Conservation (phyloP, 345 rosid genomes). For the Pistacia integerrima region DNA sequence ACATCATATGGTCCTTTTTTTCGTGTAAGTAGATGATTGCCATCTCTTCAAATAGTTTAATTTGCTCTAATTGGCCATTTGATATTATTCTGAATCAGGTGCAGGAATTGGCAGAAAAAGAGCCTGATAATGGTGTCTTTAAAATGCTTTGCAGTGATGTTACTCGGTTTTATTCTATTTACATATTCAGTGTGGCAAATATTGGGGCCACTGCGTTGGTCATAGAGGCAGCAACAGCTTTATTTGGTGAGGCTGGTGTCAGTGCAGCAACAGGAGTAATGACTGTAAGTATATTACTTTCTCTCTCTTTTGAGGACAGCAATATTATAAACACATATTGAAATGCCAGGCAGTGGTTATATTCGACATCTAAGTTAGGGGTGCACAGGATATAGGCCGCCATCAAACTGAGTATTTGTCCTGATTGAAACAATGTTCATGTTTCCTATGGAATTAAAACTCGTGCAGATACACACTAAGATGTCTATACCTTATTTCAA, state of each 20-base stretch:
- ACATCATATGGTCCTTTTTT: not conserved
- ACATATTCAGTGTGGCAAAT: constrained; percentile 73
- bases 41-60: not conserved
- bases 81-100: constrained; percentile 51
- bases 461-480: too few relatives aligned
- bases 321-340: not conserved
- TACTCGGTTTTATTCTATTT: constrained; percentile 72
- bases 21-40: not conserved
- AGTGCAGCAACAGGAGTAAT: constrained; percentile 98
- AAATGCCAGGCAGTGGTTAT: not conserved
- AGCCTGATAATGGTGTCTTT: constrained; percentile 88
- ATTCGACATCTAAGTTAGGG: not conserved
- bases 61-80: not conserved
- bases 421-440: too few relatives aligned
- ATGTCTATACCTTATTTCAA: too few relatives aligned
- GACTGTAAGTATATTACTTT: constrained; percentile 63
- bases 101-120: constrained; percentile 96
- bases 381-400: not conserved
- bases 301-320: not conserved
- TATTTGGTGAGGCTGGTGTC: constrained; percentile 99
- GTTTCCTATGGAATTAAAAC: too few relatives aligned
- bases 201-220: constrained; percentile 99
- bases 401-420: not conserved
- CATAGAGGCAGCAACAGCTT: constrained; percentile 96
- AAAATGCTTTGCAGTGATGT: constrained; percentile 95